Conservation (phyloP, 2,329 filamentous ascomycete species). For the Scedosporium aurantiacum region DNA sequence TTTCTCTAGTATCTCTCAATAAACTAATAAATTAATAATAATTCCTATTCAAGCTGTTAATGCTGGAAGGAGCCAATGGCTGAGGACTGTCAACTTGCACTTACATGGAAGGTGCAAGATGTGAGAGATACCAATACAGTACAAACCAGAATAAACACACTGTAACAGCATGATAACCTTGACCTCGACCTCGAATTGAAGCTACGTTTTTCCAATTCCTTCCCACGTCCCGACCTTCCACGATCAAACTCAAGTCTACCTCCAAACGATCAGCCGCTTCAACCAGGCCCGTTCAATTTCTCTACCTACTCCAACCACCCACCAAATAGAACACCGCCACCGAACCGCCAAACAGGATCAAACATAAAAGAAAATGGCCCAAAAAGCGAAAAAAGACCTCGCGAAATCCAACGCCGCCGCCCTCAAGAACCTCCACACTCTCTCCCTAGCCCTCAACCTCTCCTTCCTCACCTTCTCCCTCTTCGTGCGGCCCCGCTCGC, state of each 20-base stretch:
- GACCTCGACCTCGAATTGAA: not conserved
- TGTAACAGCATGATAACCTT: not conserved
- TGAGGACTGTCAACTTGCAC: not conserved
- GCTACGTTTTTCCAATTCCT: not conserved
- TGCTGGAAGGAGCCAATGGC: no score
- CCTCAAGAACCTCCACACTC: constrained; percentile 72
- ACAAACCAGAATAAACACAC: not conserved
- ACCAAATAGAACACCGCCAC: not conserved
- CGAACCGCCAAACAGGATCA: no score
- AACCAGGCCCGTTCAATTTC: not conserved
- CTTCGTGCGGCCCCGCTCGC: constrained; percentile 52
- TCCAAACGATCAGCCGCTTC: no score
- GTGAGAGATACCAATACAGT: not conserved
- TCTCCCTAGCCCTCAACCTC: constrained; percentile 58
- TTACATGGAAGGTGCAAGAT: not conserved
- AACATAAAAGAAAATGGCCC: constrained; percentile 34
- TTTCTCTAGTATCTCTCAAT: no score
- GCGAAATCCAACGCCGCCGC: constrained; percentile 69
- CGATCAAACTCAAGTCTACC: no score
- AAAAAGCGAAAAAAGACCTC: constrained; percentile 52
- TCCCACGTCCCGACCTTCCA: not conserved
- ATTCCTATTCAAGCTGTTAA: no score
- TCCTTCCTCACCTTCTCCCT: constrained; percentile 66
- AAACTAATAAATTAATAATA: no score
- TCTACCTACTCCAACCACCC: not conserved